Base-by-base conservation (phyloP, 495 filamentous ascomycete species). In the Hypoxylon rickii region DNA sequence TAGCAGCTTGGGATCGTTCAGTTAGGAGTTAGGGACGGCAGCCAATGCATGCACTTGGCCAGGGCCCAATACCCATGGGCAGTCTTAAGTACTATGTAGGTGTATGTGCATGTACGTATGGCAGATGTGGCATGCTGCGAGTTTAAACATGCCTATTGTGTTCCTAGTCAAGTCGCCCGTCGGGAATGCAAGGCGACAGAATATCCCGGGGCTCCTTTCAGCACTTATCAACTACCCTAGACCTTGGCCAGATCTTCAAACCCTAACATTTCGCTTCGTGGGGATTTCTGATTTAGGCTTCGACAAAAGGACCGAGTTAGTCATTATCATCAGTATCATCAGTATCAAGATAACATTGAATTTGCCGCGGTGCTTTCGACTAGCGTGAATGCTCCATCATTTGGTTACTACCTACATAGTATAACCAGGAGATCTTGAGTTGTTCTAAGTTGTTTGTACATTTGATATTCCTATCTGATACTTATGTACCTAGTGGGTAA, bases 31-130 rank as follows among this genome's bases (percentile, higher is more conserved):
- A 64, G 58, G 63, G 49, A 66, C 67, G 70, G 72, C 67, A 68
- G 57, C 72, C 70, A 72, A 75, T 73, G 72, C 72, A 75, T 75
- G 72, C 69, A 66, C 53, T 70, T 63, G 66, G 64, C 60, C 70
- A 72, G 66, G 69, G 67, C 67, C 67, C 55, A n/a, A n/a, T n/a
- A n/a, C n/a, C n/a, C n/a, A n/a, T n/a, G n/a, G n/a, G n/a, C n/a
- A 62, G 47, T 61, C 51, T 65, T 57, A 10, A 4, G 24, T 29
- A 29, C 24, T 29, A 29, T 60, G 51, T 64, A 53, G 67, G 64
- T 51, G 52, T 49, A 51, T 53, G 49, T 42, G 41, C 39, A 47
- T 42, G 29, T 59, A 54, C 38, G 61, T 61, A 58, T 63, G 59
- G 53, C 59, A 63, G 53, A 63, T 57, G 59, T 63, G 59, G 54